Evolutionary conservation across 306 rosid species (phyloP).

Genomic region (Crotalaria pallida): DNA sequence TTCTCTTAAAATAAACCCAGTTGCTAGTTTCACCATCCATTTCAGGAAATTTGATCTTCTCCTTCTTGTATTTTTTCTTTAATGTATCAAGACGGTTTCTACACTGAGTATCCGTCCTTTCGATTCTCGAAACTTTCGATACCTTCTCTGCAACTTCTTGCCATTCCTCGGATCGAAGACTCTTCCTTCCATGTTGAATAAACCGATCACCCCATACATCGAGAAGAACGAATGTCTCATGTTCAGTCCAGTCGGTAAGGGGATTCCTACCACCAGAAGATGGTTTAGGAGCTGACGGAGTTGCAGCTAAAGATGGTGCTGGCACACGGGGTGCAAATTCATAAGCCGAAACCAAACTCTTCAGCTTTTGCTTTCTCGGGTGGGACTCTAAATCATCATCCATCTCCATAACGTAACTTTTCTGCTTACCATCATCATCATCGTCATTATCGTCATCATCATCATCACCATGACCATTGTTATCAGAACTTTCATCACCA

Average conservation of each 20-base stretch:
- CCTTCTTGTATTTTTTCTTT: conserved; percentile 89
- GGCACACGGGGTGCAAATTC: conserved; percentile 74
- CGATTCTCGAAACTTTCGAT: conserved; percentile 63
- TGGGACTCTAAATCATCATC: conserved; percentile 54
- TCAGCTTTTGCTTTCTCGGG: conserved; percentile 68
- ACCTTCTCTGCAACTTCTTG: conserved; percentile 86
- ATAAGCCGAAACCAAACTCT: conserved; percentile 68
- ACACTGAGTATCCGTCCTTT: conserved; percentile 79
- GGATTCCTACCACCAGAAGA: conserved; percentile 67
- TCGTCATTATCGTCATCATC: conserved; percentile 10
- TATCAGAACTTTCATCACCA: conserved; percentile 31
- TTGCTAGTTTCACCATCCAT: conserved; percentile 35
- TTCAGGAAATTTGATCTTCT: conserved; percentile 52
- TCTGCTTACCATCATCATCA: conserved; percentile 37
- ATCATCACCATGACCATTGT: conserved; percentile 6
- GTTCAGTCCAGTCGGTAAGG: conserved; percentile 78
- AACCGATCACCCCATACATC: conserved; percentile 87
- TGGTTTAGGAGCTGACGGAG: conserved; percentile 45
- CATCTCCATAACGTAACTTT: conserved; percentile 18
- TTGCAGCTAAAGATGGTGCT: conserved; percentile 28
- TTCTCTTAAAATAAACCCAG: conserved; percentile 75
- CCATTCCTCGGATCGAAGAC: conserved; percentile 92
- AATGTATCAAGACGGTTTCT: conserved; percentile 79
- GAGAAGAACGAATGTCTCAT: conserved; percentile 67
- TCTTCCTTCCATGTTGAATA: conserved; percentile 81